Evolutionary conservation across 371 early-diverging fungal species (phyloP).

Genomic region (Basidiobolus meristosporus): DNA sequence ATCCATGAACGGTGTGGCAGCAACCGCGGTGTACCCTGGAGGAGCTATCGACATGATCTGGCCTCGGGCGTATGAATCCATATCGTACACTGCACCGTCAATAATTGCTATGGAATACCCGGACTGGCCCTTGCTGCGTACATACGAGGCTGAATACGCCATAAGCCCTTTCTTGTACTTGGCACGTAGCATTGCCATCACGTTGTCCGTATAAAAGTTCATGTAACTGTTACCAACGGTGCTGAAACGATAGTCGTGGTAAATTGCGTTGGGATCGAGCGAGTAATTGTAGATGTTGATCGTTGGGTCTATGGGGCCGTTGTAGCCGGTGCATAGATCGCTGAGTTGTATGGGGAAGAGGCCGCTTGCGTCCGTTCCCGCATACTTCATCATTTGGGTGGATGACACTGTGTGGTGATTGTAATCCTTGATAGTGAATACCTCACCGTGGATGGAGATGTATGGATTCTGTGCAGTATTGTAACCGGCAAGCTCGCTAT

Average conservation of each 20-base stretch:
- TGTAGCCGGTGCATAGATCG: conserved; percentile 18
- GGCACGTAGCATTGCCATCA: conserved; percentile 34
- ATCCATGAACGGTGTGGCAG: no score
- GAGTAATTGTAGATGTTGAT: conserved; percentile 14
- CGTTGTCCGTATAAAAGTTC: conserved; percentile 39
- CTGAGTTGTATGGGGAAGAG: conserved; percentile 57
- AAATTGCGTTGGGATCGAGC: conserved; percentile 14
- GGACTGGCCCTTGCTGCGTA: conserved; percentile 19
- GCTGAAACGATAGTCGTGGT: conserved; percentile 29
- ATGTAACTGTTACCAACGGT: conserved; percentile 2
- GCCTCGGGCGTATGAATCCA: conserved; percentile 30
- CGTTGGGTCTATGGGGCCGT: conserved; percentile 18
- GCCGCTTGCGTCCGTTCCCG: conserved; percentile 34
- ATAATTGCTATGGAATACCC: conserved; percentile 29
- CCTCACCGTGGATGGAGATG: conserved; percentile 49
- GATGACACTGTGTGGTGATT: conserved; percentile 19
- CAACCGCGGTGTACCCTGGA: no score
- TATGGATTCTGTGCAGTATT: conserved; percentile 19
- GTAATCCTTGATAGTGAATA: conserved; percentile 31
- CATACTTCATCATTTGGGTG: conserved; percentile 16
- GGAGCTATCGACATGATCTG: conserved; percentile 9
- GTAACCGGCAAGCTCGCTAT: conserved; percentile 19
- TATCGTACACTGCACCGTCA: conserved; percentile 53
- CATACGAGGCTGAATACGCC: conserved; percentile 19
- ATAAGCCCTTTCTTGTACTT: conserved; percentile 34